Evolutionary conservation across 768 basidiomycete species (phyloP), one percentile per base, ranked within the genome.

Genomic region (Russula dissimulans): DNA sequence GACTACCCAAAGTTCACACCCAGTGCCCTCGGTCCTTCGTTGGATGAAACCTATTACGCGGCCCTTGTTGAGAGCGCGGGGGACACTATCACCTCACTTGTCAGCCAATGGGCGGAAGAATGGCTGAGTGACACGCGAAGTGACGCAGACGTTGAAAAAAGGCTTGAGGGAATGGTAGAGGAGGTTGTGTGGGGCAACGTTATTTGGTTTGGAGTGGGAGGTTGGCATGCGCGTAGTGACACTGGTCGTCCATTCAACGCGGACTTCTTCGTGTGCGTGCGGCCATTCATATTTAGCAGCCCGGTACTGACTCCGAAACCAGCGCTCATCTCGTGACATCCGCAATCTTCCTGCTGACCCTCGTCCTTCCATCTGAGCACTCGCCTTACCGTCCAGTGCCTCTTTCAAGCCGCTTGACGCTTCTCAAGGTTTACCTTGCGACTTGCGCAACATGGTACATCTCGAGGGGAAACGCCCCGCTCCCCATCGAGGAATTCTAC

Each of bases 271-370:
- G 54, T 75, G 85, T 87, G 60, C 64, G 84, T 75, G 11, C 54
- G 54, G 0, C 34, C 56, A 62, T 22, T 64, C 22, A 63, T 67
- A 42, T 47, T n/a, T 26, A 9, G 22, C 14, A 15, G 36, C 52
- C 15, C 42, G 1, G 39, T 17, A 26, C 41, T n/a, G 36, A 60
- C 5, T 1, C 34, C 3, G 22, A 10, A 4, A 2, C 42, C 22
- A 88, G 85, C 14, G 81, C 85, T 72, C 87, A 83, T 63, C 71
- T 84, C 1, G 78, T 87, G 42, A 90, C 87, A 0, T 86, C 85
- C 4, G 75, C 81, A 4, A 66, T 86, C 22, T 86, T 87, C 74
- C 67, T 86, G 31, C 75, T 81, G 0, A 79, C 84, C 1, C 58
- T 83, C 45, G 65, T 78, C 38, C 74, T 69, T 81, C 52, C 64